These are phyloP conservation scores for Echeveria elegans DNA, from an alignment of 164 flowering plant species.

Conservation along the genomic window DNA sequence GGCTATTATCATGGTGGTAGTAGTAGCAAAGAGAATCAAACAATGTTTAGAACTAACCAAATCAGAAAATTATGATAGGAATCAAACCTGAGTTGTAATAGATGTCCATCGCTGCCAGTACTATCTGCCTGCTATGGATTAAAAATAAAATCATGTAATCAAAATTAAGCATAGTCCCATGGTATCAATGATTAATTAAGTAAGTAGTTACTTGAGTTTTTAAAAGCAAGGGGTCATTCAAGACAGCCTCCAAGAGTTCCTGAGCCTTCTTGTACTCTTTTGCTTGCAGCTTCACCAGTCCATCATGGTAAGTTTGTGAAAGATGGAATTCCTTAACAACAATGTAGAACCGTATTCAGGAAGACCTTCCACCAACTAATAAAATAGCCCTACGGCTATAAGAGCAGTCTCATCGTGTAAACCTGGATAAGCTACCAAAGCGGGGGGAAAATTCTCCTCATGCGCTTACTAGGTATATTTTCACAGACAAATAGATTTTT, in stretches of 20 bases:
- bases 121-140: conserved; percentile 45
- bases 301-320: conserved; percentile 84
- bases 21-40: neutral
- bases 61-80: neutral
- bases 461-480: neutral
- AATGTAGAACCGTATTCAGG: neutral
- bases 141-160: conserved; percentile 2
- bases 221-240: conserved; percentile 71
- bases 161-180: neutral
- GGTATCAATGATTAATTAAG: conserved; percentile 3
- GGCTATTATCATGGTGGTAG: neutral
- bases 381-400: too few species aligned
- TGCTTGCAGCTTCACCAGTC: conserved; percentile 72
- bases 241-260: conserved; percentile 68
- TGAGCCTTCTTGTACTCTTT: conserved; percentile 80
- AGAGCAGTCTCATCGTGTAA: neutral
- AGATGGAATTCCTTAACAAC: conserved; percentile 74
- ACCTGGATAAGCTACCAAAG: neutral
- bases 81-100: conserved; percentile 76
- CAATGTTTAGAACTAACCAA: neutral
- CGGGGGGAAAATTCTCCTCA: too few species aligned
- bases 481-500: neutral
- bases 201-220: conserved; percentile 46
- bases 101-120: conserved; percentile 63
- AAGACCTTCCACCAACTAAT: neutral